phyloP scores from a whole-genome alignment of 2,329 filamentous ascomycete genomes.

The Penicillium sp. region DNA sequence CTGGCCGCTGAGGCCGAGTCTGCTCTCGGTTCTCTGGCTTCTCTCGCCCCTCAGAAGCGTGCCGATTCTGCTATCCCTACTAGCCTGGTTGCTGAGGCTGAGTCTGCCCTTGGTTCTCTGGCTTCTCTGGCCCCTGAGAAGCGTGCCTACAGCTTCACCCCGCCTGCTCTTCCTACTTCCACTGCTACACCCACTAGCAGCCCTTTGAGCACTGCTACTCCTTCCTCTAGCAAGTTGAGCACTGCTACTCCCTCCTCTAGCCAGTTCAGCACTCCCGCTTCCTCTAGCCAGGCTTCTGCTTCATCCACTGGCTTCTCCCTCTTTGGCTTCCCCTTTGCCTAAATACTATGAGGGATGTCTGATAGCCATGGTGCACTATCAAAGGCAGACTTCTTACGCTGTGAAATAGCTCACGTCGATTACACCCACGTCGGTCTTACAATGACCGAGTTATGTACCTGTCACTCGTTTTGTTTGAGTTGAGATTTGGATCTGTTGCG shows the following conservation, averaged over 20 bases:
- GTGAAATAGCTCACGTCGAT: background rate
- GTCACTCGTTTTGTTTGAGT: background rate
- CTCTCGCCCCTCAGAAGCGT: constrained; percentile 6
- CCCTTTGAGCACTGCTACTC: background rate
- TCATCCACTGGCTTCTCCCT: constrained; percentile 5
- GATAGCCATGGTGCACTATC: background rate
- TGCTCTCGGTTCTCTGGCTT: background rate
- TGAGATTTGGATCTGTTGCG: background rate
- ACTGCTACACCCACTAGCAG: constrained; percentile 2
- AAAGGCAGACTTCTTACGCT: background rate
- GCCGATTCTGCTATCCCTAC: constrained; percentile 4
- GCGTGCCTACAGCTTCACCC: constrained; percentile 1
- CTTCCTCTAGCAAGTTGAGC: too few species aligned
- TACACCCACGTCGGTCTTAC: background rate
- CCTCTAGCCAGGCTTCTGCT: background rate
- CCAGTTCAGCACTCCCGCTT: background rate
- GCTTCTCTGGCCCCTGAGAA: constrained; percentile 6
- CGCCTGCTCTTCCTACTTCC: constrained; percentile 1
- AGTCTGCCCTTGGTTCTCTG: constrained; percentile 5
- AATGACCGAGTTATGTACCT: background rate
- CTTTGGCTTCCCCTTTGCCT: constrained; percentile 8
- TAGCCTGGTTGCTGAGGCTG: constrained; percentile 3
- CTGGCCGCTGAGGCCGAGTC: constrained; percentile 7
- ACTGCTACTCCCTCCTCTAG: too few species aligned
- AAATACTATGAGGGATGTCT: background rate